Conservation (phyloP, 75 land plant species). For the Isoetes taiwanensis region DNA sequence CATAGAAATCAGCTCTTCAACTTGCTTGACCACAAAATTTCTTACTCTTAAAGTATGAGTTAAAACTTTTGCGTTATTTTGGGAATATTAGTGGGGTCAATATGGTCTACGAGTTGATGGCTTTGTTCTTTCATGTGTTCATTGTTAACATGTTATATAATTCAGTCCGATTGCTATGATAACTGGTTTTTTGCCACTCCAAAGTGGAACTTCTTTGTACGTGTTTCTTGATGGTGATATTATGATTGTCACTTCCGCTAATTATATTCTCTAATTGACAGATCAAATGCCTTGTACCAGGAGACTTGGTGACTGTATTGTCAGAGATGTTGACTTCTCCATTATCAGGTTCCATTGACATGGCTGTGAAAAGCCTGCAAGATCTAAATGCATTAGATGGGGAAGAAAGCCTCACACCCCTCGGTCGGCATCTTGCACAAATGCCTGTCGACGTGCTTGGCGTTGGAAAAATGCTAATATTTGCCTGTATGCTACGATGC, state of each 20-base stretch:
- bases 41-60: no score
- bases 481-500: conserved; percentile 30
- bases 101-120: no score
- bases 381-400: conserved; percentile 24
- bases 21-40: no score
- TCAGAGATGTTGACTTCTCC: conserved; percentile 24
- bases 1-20: no score
- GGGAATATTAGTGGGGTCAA: no score
- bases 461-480: conserved; percentile 30
- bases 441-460: conserved; percentile 33
- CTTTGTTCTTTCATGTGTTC: no score
- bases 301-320: conserved; percentile 7
- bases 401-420: conserved; percentile 23
- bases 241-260: background rate
- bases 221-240: no score
- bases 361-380: conserved; percentile 14
- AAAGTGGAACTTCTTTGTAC: no score
- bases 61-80: no score
- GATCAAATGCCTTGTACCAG: conserved; percentile 23
- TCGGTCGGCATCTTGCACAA: conserved; percentile 28
- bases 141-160: no score
- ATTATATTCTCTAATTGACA: background rate
- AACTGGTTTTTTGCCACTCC: no score
- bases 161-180: no score
- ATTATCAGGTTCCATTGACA: conserved; percentile 13